Evolutionary conservation across 116 monocot species (phyloP), one percentile per base, ranked within the genome.

Genomic region (Dioscorea cayenensis): DNA sequence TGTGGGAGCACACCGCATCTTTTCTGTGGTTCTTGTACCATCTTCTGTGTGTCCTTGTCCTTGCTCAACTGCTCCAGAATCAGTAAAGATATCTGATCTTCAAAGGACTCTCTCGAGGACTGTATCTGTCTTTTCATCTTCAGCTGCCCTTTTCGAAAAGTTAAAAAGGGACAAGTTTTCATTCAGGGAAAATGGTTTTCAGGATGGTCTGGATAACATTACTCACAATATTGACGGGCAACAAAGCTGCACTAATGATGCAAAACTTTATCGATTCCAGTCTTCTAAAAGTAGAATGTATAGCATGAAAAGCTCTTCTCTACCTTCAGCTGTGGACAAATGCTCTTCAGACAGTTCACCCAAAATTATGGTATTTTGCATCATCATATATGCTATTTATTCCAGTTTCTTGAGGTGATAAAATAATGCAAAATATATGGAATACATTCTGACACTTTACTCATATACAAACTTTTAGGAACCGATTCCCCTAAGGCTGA

Each of bases 91-190:
- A 51, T 49, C 72, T 79, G 83, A 87, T 84, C 78, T 90, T 70
- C 82, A 50, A 64, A 81, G 90, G 71, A 93, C 93, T 22, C 89
- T 97, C 19, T 88, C 90, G 16, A 82, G 88, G 72, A 90, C 93
- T 36, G 88, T 93, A 43, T 93, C 97, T 59, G 88, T 88, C 51
- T 97, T 97, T 82, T 93, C 97, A 72, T 90, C 97, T 77, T 97
- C 97, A 70, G 90, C 93, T 72, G 88, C 90, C 77, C 77, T 97
- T 48, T 97, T 97, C 77, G 83, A 85, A 49, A 97, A 93, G 68
- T 66, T 90, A 62, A 86, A 74, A 77, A 79, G 79, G 63, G 89
- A 90, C 6, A 84, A 84, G 77, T 60, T 36, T 73, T 76, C 82
- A 58, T 78, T 81, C 0, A 65, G 63, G 63, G 90, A 80, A 38